Evolutionary conservation across 305 asterid species (phyloP).

Genomic region (Fraxinus platypoda): DNA sequence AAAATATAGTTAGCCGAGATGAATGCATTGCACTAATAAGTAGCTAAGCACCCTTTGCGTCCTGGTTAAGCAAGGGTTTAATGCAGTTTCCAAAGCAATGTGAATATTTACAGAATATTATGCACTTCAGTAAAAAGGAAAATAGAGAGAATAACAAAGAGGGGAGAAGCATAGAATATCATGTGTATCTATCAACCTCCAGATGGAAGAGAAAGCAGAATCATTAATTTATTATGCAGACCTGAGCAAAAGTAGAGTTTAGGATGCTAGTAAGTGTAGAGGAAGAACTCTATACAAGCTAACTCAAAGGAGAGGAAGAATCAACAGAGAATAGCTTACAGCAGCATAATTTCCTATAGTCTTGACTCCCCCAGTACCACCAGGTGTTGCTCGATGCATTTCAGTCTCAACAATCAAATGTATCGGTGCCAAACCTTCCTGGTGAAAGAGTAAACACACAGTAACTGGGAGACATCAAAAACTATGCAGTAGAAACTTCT

Average conservation of each 20-base stretch:
- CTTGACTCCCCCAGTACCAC: conserved; percentile 98
- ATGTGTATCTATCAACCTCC: not conserved
- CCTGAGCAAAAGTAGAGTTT: not conserved
- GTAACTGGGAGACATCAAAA: not conserved
- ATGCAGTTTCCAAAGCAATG: conserved; percentile 2
- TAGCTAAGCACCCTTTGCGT: not conserved
- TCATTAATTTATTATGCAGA: not conserved
- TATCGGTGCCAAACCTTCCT: conserved; percentile 98
- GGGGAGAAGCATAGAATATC: not conserved
- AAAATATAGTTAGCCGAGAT: not conserved
- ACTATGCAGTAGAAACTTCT: not conserved
- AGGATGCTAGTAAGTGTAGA: not conserved
- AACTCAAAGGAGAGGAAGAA: conserved; percentile 6
- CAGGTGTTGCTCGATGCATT: conserved; percentile 96
- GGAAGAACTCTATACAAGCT: not conserved
- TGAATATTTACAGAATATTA: not conserved
- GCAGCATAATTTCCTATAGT: conserved; percentile 97
- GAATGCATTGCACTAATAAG: conserved; percentile 10
- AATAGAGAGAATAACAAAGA: not conserved
- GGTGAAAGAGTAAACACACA: conserved; percentile 24
- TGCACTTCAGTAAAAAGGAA: not conserved
- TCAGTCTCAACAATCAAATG: conserved; percentile 87
- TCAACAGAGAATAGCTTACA: conserved; percentile 41
- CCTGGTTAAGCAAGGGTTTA: conserved; percentile 1
- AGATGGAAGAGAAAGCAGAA: not conserved